A percentile compares a stretch with the other conserved stretches of the same genome.
phyloP scores from a whole-genome alignment of 768 basidiomycete genomes.

The Agrocybe praecox region DNA sequence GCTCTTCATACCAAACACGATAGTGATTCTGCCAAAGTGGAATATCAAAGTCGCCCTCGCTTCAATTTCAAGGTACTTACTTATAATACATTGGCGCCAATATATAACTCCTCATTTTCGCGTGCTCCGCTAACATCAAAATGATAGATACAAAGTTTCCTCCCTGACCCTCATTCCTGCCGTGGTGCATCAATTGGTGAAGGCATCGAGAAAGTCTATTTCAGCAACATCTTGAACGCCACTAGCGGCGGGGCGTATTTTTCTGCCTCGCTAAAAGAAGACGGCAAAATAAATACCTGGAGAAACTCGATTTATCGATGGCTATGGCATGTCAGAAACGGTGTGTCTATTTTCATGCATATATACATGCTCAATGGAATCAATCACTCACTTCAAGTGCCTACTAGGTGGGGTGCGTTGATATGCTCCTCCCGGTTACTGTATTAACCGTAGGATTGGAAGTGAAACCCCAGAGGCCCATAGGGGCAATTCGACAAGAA shows the following conservation, averaged over 20 bases:
- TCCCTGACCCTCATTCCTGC: constrained; percentile 61
- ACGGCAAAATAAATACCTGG: constrained; percentile 37
- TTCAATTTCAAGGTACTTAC: constrained; percentile 57
- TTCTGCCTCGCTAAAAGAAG: constrained; percentile 54
- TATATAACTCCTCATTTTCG: too few relatives aligned
- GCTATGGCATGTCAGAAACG: constrained; percentile 73
- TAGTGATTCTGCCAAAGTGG: constrained; percentile 63
- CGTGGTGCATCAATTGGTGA: constrained; percentile 63
- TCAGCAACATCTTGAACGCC: constrained; percentile 48
- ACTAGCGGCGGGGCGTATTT: constrained; percentile 69
- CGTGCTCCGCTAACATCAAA: too few relatives aligned
- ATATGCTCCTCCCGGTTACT: too few relatives aligned
- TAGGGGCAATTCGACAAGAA: too few relatives aligned
- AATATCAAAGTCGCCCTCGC: constrained; percentile 50
- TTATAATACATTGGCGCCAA: background rate
- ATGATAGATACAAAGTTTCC: constrained; percentile 55
- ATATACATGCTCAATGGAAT: too few relatives aligned
- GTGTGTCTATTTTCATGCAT: constrained; percentile 36
- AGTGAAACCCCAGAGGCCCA: too few relatives aligned
- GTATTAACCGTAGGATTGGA: too few relatives aligned
- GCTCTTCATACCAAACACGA: constrained; percentile 45
- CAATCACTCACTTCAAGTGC: too few relatives aligned
- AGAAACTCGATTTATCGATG: constrained; percentile 41
- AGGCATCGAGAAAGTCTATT: constrained; percentile 48
- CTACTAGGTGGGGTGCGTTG: too few relatives aligned